Percentiles rank a stretch among this genome's conserved stretches.
Evolutionary conservation across 768 basidiomycete genomes (phyloP).

Genomic region (Tephrocybe sp.): DNA sequence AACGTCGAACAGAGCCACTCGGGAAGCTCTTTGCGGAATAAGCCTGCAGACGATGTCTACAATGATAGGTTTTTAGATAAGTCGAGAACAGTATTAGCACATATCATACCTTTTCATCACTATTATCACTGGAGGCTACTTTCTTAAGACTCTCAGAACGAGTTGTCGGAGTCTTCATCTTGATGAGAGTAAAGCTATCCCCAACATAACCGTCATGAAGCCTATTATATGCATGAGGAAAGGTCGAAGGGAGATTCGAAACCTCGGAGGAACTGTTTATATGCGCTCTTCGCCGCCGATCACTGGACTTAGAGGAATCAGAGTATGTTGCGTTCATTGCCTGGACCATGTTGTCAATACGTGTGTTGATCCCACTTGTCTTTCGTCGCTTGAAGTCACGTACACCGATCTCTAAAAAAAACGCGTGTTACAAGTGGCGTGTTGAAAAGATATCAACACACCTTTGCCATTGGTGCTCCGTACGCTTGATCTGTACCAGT

Average conservation of each 20-base stretch:
- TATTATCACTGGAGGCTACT: background rate
- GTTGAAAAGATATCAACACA: background rate
- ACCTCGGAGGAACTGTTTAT: conserved; percentile 46
- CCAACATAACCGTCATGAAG: conserved; percentile 35
- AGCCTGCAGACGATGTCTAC: background rate
- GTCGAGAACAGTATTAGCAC: too few relatives aligned
- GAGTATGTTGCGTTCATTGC: conserved; percentile 46
- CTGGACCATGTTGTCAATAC: conserved; percentile 69
- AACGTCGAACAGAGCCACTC: conserved; percentile 59
- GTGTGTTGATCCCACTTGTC: conserved; percentile 51
- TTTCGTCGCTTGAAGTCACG: conserved; percentile 46
- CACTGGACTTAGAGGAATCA: conserved; percentile 19
- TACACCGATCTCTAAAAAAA: background rate
- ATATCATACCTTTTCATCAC: too few relatives aligned
- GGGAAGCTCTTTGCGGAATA: conserved; percentile 40
- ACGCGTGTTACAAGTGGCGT: background rate
- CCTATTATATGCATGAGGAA: conserved; percentile 37
- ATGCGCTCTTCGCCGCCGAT: conserved; percentile 29
- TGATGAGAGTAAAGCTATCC: conserved; percentile 42
- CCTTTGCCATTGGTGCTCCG: background rate
- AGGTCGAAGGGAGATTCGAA: conserved; percentile 40
- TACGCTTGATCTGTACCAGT: conserved; percentile 18
- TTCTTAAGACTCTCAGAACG: background rate
- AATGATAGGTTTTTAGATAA: background rate
- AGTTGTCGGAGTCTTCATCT: conserved; percentile 27